These are phyloP conservation scores for Marasmius fiardii DNA, from an alignment of 1,284 basidiomycete species.

Conservation along the genomic window DNA sequence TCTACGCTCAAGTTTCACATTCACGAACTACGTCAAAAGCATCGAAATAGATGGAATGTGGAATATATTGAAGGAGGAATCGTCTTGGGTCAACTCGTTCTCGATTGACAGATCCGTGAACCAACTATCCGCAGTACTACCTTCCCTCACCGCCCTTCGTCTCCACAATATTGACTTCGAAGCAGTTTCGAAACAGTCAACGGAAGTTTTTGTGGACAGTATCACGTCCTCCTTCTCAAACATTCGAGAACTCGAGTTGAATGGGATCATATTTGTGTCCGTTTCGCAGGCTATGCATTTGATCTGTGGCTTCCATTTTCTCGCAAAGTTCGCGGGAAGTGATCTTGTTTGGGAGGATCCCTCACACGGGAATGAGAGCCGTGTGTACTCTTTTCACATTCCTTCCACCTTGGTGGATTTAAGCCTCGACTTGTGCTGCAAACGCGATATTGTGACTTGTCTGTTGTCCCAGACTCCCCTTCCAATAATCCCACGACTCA, in stretches of 20 bases:
- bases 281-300: slow-evolving; percentile 8
- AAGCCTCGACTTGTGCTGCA: slow-evolving; percentile 19
- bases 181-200: background rate
- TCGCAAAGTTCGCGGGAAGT: background rate
- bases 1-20: slow-evolving; percentile 1
- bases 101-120: background rate
- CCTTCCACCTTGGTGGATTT: slow-evolving; percentile 14
- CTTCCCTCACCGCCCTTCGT: background rate
- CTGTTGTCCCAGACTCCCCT: slow-evolving; percentile 13
- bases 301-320: slow-evolving; percentile 4
- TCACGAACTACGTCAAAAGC: background rate
- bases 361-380: background rate
- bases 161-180: slow-evolving; percentile 2
- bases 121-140: background rate
- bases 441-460: slow-evolving; percentile 21
- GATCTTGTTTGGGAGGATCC: slow-evolving; percentile 10
- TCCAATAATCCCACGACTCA: slow-evolving; percentile 16
- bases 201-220: background rate
- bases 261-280: slow-evolving; percentile 4
- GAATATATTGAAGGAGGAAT: background rate
- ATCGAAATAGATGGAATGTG: background rate
- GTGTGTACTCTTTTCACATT: background rate
- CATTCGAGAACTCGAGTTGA: background rate
- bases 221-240: slow-evolving; percentile 1
- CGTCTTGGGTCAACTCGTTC: background rate